Percentiles rank a stretch among this genome's conserved stretches.
phyloP scores from a whole-genome alignment of 345 rosid genomes.

The Excoecaria cochinchinensis region DNA sequence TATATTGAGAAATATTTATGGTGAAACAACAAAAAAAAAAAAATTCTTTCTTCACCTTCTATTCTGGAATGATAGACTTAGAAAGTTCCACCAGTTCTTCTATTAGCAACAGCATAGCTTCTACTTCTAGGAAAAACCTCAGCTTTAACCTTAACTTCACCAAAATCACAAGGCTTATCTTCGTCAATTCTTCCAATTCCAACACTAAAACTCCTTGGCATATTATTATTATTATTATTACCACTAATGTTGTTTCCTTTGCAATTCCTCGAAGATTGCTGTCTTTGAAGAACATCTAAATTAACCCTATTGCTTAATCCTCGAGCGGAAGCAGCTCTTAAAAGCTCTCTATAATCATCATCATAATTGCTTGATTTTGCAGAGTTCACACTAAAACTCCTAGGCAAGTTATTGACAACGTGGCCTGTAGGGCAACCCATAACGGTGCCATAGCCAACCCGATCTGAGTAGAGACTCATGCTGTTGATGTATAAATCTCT shows the following conservation, averaged over 20 bases:
- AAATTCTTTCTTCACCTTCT: background rate
- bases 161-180: slow-evolving; percentile 58
- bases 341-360: slow-evolving; percentile 47
- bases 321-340: slow-evolving; percentile 48
- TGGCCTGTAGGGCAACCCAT: slow-evolving; percentile 48
- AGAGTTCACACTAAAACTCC: slow-evolving; percentile 48
- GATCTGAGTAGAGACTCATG: slow-evolving; percentile 57
- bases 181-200: slow-evolving; percentile 77
- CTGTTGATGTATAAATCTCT: slow-evolving; percentile 57
- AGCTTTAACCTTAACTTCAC: slow-evolving; percentile 20
- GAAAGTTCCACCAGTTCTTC: slow-evolving; percentile 9
- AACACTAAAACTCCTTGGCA: slow-evolving; percentile 41
- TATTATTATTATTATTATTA: background rate
- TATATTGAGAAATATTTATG: background rate
- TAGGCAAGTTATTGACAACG: slow-evolving; percentile 38
- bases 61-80: background rate
- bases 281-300: slow-evolving; percentile 4
- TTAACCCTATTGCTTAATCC: slow-evolving; percentile 17
- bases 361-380: slow-evolving; percentile 27
- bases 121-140: slow-evolving; percentile 40
- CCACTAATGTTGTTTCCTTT: background rate
- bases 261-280: background rate
- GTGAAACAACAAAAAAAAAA: background rate
- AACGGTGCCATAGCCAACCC: slow-evolving; percentile 27
- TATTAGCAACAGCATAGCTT: slow-evolving; percentile 37